These are phyloP conservation scores for Firmiana major DNA, from an alignment of 345 rosid genomes.

Conservation along the genomic window DNA sequence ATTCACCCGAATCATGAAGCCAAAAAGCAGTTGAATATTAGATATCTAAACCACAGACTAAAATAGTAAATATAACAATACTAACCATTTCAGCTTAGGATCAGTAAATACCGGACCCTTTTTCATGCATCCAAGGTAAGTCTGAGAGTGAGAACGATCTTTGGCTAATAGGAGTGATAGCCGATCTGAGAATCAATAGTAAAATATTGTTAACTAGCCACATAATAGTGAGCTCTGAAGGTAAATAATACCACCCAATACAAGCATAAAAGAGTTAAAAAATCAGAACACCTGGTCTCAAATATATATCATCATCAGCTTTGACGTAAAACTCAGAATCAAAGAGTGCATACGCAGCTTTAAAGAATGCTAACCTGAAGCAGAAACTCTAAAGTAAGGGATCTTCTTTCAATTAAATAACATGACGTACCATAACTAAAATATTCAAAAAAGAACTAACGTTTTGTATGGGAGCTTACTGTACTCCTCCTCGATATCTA, in stretches of 20 bases:
- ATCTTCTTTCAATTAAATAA: neutral
- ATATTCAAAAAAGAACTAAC: conserved; percentile 44
- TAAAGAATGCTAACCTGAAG: conserved; percentile 77
- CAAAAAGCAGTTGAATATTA: conserved; percentile 6
- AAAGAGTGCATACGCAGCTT: conserved; percentile 77
- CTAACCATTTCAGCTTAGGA: conserved; percentile 86
- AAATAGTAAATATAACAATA: conserved; percentile 5
- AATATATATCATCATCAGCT: conserved; percentile 92
- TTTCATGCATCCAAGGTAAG: conserved; percentile 92
- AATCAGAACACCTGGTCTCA: conserved; percentile 71
- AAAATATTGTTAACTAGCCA: neutral
- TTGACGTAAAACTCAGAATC: conserved; percentile 88
- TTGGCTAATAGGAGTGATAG: conserved; percentile 74
- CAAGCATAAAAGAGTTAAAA: conserved; percentile 4
- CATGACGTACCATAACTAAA: neutral
- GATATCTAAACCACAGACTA: neutral
- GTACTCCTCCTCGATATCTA: conserved; percentile 93
- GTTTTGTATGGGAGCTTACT: conserved; percentile 98
- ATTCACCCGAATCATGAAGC: conserved; percentile 2
- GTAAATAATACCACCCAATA: neutral
- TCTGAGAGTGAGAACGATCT: conserved; percentile 76
- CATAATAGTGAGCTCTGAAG: neutral
- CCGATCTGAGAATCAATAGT: conserved; percentile 45
- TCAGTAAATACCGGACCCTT: conserved; percentile 87
- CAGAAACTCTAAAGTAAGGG: neutral